These are phyloP conservation scores for Ettlia oleoabundans DNA, from an alignment of 139 green algal species.

Conservation along the genomic window DNA sequence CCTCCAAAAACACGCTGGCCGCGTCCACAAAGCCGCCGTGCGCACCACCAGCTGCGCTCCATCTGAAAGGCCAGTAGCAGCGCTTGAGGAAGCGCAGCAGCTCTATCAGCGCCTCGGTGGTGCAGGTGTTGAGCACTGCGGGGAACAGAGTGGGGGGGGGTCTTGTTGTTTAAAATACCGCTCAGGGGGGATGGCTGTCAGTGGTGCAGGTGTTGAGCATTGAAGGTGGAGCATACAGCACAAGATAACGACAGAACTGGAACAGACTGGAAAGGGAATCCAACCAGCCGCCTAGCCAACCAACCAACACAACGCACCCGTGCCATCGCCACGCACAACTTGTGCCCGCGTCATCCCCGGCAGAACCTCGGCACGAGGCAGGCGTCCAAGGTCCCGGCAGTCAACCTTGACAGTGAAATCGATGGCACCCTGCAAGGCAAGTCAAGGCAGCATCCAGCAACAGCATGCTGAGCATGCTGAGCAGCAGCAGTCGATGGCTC, in stretches of 20 bases:
- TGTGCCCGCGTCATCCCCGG: neutral
- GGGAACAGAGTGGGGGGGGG: neutral
- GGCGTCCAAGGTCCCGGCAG: slow-evolving; percentile 12
- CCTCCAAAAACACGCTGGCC: slow-evolving; percentile 39
- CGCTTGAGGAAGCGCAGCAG: slow-evolving; percentile 82
- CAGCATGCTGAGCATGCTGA: too few relatives aligned
- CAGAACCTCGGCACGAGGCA: neutral
- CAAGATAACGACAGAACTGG: neutral
- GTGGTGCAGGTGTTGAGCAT: slow-evolving; percentile 26
- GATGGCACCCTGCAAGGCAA: neutral
- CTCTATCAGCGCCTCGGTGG: slow-evolving; percentile 66
- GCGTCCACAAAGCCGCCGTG: slow-evolving; percentile 60
- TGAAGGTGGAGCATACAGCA: neutral
- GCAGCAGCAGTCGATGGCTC: too few relatives aligned
- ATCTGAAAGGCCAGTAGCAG: slow-evolving; percentile 85
- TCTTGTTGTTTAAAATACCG: neutral
- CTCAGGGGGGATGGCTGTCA: neutral
- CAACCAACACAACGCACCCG: too few relatives aligned
- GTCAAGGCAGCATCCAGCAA: neutral
- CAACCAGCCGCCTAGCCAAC: too few relatives aligned
- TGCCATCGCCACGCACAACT: slow-evolving; percentile 11
- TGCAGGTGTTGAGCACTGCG: slow-evolving; percentile 67
- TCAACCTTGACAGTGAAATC: neutral
- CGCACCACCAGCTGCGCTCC: slow-evolving; percentile 53
- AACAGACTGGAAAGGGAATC: too few relatives aligned